Percentiles rank a stretch among this genome's conserved stretches.
phyloP scores from a whole-genome alignment of 2,329 filamentous ascomycete species.

The Colletotrichum navitas region DNA sequence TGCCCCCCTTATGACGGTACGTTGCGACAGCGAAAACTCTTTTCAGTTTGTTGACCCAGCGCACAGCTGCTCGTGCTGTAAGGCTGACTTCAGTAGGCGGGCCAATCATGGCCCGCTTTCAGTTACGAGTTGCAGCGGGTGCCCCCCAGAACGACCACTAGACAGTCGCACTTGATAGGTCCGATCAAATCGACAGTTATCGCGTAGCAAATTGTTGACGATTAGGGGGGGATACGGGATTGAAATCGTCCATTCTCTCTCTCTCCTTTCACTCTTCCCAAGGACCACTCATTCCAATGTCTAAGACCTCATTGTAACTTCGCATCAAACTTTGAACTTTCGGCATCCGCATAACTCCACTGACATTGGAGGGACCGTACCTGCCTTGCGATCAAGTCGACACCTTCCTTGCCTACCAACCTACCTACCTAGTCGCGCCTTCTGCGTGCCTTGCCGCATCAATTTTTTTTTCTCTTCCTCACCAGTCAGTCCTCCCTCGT shows the following conservation, averaged over 20 bases:
- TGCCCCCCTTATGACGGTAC: not conserved
- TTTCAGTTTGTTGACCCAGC: conserved; percentile 13
- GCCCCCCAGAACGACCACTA: conserved; percentile 14
- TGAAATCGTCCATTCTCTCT: conserved; percentile 14
- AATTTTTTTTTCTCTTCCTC: conserved; percentile 26
- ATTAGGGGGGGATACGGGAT: conserved; percentile 30
- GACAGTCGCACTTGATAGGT: conserved; percentile 26
- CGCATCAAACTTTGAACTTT: not conserved
- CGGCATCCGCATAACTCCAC: conserved; percentile 4
- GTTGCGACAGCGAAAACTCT: conserved; percentile 2
- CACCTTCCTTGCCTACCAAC: not conserved
- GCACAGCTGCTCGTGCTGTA: conserved; percentile 18
- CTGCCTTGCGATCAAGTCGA: conserved; percentile 13
- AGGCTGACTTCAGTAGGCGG: conserved; percentile 30
- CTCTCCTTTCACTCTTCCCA: not conserved
- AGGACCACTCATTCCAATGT: conserved; percentile 10
- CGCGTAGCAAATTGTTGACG: conserved; percentile 15
- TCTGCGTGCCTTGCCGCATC: conserved; percentile 29
- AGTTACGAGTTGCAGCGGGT: conserved; percentile 4
- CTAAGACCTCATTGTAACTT: conserved; percentile 19
- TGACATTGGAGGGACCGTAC: conserved; percentile 13
- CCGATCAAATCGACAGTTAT: conserved; percentile 13
- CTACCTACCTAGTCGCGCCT: conserved; percentile 20
- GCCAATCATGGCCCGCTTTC: conserved; percentile 23
- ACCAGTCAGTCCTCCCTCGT: not conserved